phyloP scores from a whole-genome alignment of 805 yeast species.

The Brettanomyces naardenensis region DNA sequence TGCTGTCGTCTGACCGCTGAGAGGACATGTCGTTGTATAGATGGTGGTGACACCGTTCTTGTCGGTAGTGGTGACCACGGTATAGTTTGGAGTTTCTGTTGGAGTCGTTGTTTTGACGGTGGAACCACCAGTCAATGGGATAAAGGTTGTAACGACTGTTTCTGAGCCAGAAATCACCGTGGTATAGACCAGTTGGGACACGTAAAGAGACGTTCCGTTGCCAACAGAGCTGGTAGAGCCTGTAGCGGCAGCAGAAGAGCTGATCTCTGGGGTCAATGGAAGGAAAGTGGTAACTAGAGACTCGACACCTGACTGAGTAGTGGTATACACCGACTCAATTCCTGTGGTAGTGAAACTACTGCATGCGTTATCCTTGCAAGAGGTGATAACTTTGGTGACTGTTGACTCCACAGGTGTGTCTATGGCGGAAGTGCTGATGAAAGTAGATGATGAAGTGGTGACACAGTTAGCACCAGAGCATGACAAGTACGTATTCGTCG shows the following conservation, averaged over 20 bases:
- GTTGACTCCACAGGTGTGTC: slow-evolving; percentile 1
- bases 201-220: neutral
- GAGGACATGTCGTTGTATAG: slow-evolving; percentile 2
- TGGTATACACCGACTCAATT: slow-evolving; percentile 3
- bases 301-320: slow-evolving; percentile 9
- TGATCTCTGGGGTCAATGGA: too few relatives aligned
- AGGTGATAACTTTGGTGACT: neutral
- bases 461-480: neutral
- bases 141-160: too few relatives aligned
- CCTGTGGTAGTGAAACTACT: slow-evolving; percentile 5
- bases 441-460: neutral
- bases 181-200: too few relatives aligned
- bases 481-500: neutral
- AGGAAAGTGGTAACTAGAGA: slow-evolving; percentile 6
- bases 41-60: slow-evolving; percentile 1
- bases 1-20: neutral
- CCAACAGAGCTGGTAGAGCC: neutral
- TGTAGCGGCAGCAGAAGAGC: slow-evolving; percentile 1
- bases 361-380: slow-evolving; percentile 3
- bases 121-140: too few relatives aligned
- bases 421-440: neutral
- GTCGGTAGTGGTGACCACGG: neutral
- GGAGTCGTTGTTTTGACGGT: too few relatives aligned
- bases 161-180: too few relatives aligned
- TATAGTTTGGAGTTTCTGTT: neutral